These are phyloP conservation scores for Cunninghamia lanceolata DNA, from an alignment of 75 land plant species.

Conservation along the genomic window DNA sequence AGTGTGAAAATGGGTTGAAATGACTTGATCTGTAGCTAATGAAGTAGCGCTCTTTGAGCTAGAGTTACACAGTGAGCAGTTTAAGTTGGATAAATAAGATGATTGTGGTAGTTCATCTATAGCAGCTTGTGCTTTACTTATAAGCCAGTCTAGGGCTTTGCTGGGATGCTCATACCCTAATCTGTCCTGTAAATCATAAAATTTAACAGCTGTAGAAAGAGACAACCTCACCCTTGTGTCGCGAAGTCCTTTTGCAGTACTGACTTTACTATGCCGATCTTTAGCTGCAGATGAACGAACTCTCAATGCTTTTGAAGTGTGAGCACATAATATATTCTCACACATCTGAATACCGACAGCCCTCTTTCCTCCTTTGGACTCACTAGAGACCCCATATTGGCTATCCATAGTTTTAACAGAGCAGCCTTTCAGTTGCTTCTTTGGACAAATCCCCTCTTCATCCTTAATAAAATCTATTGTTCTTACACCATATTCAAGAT, in stretches of 20 bases:
- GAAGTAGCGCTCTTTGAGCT: background rate
- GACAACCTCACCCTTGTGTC: constrained; percentile 38
- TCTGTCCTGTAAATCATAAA: constrained; percentile 31
- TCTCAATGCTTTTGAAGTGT: background rate
- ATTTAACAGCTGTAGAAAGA: constrained; percentile 29
- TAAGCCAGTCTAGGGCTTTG: constrained; percentile 43
- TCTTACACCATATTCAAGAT: background rate
- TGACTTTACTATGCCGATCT: constrained; percentile 41
- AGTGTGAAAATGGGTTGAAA: background rate
- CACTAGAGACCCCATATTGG: background rate
- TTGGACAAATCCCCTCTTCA: no score
- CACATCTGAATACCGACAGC: background rate
- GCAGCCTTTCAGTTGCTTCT: no score
- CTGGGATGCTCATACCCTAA: constrained; percentile 40
- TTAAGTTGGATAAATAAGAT: background rate
- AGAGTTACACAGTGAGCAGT: background rate
- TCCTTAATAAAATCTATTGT: background rate
- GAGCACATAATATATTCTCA: background rate
- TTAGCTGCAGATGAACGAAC: constrained; percentile 26
- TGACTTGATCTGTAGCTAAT: background rate
- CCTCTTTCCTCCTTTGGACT: background rate
- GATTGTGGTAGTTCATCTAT: constrained; percentile 18
- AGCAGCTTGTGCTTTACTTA: constrained; percentile 28
- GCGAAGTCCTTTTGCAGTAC: constrained; percentile 34
- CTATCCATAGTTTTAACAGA: background rate